Evolutionary conservation across 495 filamentous ascomycete species (phyloP), one percentile per base, ranked within the genome.

Genomic region (Penicillium turbatum): DNA sequence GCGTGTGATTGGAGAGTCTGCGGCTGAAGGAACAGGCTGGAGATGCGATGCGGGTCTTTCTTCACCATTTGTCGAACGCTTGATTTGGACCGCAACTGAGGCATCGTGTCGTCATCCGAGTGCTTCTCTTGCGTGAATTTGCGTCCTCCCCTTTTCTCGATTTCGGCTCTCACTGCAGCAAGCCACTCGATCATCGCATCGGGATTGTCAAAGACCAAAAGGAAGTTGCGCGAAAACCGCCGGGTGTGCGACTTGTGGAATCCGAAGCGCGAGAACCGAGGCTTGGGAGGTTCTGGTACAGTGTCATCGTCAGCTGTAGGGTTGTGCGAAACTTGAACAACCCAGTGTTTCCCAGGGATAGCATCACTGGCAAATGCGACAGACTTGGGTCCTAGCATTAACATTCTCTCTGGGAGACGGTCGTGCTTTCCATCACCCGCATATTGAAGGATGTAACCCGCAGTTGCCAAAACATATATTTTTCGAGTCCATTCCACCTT

Each of bases 341-440:
- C 93, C 83, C 86, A 96, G 58, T 92, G 93, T 55, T 86, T 86
- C 21, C 93, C 93, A 0, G 92, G 90, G 55, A 98, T 93, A 3
- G 87, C 82, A 69, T 98, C 93, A 59, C 86, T 96, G 0, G 88
- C 93, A 73, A 95, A 98, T 16, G 93, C 93, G 11, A 90, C 90
- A 6, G 93, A 96, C 15, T 89, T 82, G 53, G 86, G 86, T 1
- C 87, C 87, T 24, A 98, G 74, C 32, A 87, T 85, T 59, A 97
- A 72, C 60, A 93, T 80, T 71, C 88, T 92, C 70, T 98, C 93
- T 0, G 93, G 93, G 0, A 90, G 62, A 41, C 93, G 79, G 64
- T 96, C 86, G 63, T 84, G 85, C 34, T 83, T 74, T 3, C 93
- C 95, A 15, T 88, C 82, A 9, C 85, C 90, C 9, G 89, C 65